Evolutionary conservation across 805 yeast genomes (phyloP), one percentile per base, ranked within the genome.

Genomic region (Pichia manshurica): DNA sequence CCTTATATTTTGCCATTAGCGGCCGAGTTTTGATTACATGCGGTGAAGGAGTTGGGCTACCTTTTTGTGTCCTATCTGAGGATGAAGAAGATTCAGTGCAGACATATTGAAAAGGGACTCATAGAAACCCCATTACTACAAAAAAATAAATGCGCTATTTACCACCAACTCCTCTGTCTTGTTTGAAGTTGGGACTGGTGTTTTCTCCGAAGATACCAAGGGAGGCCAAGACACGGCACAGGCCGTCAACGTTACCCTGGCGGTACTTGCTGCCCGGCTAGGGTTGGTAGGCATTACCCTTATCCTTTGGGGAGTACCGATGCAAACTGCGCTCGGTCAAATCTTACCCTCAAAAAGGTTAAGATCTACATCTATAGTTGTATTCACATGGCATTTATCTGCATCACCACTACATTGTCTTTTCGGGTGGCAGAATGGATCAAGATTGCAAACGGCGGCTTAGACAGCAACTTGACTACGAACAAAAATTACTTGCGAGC

Each of bases 381-480:
- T 16, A 4, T 39, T 3, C 10, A 15, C 8, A 9, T 40, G 6
- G 13, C 19, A 10, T 19, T 40, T 7, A 8, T 29, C 20, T 19
- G 19, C 21, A 6, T 15, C 20, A 16, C n/a, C 13, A 40, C 25
- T 17, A 40, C 33, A 40, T 13, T 40, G 3, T 40, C 43, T 5
- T 40, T 15, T 19, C 34, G 43, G 15, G 43, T 40, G 29, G 43
- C 43, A 6, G 43, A 40, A 19, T 25, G 34, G 43, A 20, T 7
- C n/a, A 40, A 40, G 19, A 29, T 40, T 10, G 3, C 8, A 19
- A 29, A 29, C 3, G 23, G 4, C 6, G 43, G 43, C 7, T 4
- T 40, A 5, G n/a, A 9, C 7, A 40, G 25, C 21, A 23, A 25
- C n/a, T 28, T 40, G n/a, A 40, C 15, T 7, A 4, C 5, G 4